These are phyloP conservation scores for Knoxdaviesia capensis DNA, from an alignment of 2,329 filamentous ascomycete genomes.

Conservation along the genomic window DNA sequence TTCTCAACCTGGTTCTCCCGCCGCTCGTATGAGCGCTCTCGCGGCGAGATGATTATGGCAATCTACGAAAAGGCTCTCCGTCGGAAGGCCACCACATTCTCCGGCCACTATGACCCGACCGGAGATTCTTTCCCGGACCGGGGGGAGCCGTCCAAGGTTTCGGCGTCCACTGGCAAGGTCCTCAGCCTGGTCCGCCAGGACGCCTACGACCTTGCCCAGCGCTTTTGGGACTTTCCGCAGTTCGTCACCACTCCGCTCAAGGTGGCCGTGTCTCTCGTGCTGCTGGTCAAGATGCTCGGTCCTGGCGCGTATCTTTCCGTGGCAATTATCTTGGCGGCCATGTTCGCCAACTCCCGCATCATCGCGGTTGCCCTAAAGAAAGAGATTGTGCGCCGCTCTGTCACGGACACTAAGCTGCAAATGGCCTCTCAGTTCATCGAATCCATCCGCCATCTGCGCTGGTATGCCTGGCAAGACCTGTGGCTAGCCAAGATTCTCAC, in stretches of 20 bases:
- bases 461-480: conserved; percentile 64
- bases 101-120: conserved; percentile 9
- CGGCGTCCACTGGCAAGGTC: conserved; percentile 76
- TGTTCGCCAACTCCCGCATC: conserved; percentile 31
- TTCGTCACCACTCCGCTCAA: conserved; percentile 59
- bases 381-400: conserved; percentile 34
- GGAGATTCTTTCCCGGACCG: conserved; percentile 2
- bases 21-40: conserved; percentile 62
- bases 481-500: conserved; percentile 54
- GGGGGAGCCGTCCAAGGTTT: conserved; percentile 12
- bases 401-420: conserved; percentile 62
- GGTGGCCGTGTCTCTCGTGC: conserved; percentile 49
- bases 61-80: conserved; percentile 60
- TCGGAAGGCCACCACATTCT: conserved; percentile 33
- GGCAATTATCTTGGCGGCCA: conserved; percentile 42
- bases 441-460: conserved; percentile 59
- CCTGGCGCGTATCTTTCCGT: conserved; percentile 54
- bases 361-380: conserved; percentile 48
- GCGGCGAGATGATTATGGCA: conserved; percentile 72
- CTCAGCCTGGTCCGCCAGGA: conserved; percentile 71
- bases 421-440: conserved; percentile 74
- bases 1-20: conserved; percentile 67
- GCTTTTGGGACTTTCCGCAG: conserved; percentile 74
- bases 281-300: conserved; percentile 64
- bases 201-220: conserved; percentile 62